Base-by-base conservation (phyloP, 495 filamentous ascomycete species). In the Evansstolkia leycettana region DNA sequence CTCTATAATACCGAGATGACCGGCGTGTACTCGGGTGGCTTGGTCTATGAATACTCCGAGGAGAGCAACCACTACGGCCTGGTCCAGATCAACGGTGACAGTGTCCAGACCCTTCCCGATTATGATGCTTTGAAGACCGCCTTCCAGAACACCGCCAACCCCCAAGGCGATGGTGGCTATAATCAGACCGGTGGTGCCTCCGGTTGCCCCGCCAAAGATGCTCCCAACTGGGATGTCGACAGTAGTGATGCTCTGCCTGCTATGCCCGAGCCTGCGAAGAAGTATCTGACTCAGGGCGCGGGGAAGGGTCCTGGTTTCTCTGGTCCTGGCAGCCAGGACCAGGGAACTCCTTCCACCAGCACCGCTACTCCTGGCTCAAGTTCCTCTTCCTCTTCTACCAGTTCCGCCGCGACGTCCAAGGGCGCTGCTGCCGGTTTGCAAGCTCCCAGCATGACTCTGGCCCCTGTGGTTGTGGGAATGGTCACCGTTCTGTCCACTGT, bases 21-120 rank as follows among this genome's bases (percentile, higher is more conserved):
- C 3, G 40, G 57, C 33, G 90, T 95, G 41, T 96, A 93, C 72
- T 95, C 89, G 37, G 89, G 90, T 43, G 89, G 89, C 48, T 76
- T 96, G 28, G 82, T 94, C 52, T 96, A 95, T 64, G 89, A 96
- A 59, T 96, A 94, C 64, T 78, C 80, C 39, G 59, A 87, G 58
- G 88, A 89, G 53, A 60, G 62, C 24, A 81, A 73, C 64, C 46
- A 65, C 17, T 95, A 76, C 62, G 89, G 89, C 38, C 75, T 96
- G 30, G 84, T 82, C 46, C 55, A 72, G 31, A 71, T 98, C 52
- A 51, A 58, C 38, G 72, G 74, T 43, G 55, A 55, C 37, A 57
- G 62, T 28, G 69, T 78, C 29, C 65, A 62, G 13, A 69, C 75
- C 33, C 47, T 64, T 31, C 47, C 60, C n/a, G 80, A 85, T 47